Percentiles rank a stretch among this genome's conserved stretches.
Evolutionary conservation across 768 basidiomycete species (phyloP).

Genomic region (Amanita pseudoporphyria): DNA sequence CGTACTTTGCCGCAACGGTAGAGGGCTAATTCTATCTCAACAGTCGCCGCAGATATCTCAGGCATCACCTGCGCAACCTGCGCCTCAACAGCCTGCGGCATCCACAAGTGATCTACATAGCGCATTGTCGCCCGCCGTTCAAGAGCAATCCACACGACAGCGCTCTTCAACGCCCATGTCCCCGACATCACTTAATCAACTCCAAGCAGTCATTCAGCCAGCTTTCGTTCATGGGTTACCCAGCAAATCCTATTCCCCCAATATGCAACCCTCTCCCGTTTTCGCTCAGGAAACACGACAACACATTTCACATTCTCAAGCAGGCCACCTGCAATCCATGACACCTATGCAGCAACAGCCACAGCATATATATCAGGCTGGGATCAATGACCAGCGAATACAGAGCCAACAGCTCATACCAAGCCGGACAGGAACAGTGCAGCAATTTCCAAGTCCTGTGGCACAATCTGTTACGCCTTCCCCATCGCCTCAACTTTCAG

Average conservation of each 20-base stretch:
- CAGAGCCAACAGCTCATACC: slow-evolving; percentile 16
- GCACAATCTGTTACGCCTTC: slow-evolving; percentile 22
- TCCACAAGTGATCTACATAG: slow-evolving; percentile 16
- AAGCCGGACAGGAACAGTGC: background rate
- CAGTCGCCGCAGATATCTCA: slow-evolving; percentile 7
- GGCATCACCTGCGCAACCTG: background rate
- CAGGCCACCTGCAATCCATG: background rate
- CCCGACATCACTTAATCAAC: slow-evolving; percentile 23
- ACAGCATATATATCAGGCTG: slow-evolving; percentile 2
- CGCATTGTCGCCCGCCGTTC: slow-evolving; percentile 19
- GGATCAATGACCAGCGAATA: slow-evolving; percentile 14
- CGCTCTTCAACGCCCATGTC: slow-evolving; percentile 28
- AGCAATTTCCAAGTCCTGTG: slow-evolving; percentile 11
- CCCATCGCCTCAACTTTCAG: slow-evolving; percentile 19
- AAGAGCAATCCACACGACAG: slow-evolving; percentile 18
- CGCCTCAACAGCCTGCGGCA: slow-evolving; percentile 9
- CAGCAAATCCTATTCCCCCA: slow-evolving; percentile 16
- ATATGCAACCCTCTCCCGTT: slow-evolving; percentile 7
- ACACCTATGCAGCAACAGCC: background rate
- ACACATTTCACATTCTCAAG: background rate
- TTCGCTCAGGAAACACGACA: background rate
- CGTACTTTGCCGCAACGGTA: slow-evolving; percentile 2
- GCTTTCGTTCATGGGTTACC: slow-evolving; percentile 31
- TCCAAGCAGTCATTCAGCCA: slow-evolving; percentile 15
- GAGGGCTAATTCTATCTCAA: background rate